phyloP scores from a whole-genome alignment of 331 rosid species.

The Malus hybrid region DNA sequence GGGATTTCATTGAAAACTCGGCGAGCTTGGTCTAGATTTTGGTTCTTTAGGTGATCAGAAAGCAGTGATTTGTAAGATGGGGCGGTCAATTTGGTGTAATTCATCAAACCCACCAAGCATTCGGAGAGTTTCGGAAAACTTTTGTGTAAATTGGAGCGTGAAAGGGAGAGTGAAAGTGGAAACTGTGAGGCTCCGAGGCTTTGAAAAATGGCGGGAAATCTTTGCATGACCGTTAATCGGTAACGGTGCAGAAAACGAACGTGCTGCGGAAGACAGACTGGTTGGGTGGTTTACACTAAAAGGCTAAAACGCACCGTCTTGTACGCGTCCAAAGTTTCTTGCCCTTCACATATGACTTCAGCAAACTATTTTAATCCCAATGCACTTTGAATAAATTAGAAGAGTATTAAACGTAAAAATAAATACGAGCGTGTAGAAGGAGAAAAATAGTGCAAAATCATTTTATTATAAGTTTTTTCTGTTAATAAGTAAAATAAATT shows the following conservation, averaged over 20 bases:
- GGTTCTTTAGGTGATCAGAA: conserved; percentile 31
- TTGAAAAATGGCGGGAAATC: conserved; percentile 21
- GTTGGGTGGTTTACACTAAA: not conserved
- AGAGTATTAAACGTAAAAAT: too few species aligned
- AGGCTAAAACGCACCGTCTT: not conserved
- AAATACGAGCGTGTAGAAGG: too few species aligned
- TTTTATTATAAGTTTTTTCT: too few species aligned
- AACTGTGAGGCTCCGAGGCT: not conserved
- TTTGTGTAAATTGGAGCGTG: not conserved
- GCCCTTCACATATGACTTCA: too few species aligned
- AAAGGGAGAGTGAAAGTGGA: conserved; percentile 5
- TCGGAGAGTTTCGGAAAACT: not conserved
- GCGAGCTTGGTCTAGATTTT: conserved; percentile 38
- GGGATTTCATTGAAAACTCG: conserved; percentile 33
- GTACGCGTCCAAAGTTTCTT: not conserved
- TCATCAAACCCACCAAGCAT: conserved; percentile 16
- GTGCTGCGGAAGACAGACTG: not conserved
- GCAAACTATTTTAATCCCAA: too few species aligned
- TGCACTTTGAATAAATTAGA: too few species aligned
- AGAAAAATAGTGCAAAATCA: too few species aligned
- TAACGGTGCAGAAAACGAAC: not conserved
- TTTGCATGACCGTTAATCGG: conserved; percentile 14
- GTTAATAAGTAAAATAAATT: too few species aligned
- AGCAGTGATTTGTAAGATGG: conserved; percentile 21
- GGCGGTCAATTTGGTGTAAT: not conserved